A percentile compares a stretch with the other conserved stretches of the same genome.
These are phyloP conservation scores for Globisporangium camurandrum DNA, from an alignment of 352 stramenopile genomes.

Conservation along the genomic window DNA sequence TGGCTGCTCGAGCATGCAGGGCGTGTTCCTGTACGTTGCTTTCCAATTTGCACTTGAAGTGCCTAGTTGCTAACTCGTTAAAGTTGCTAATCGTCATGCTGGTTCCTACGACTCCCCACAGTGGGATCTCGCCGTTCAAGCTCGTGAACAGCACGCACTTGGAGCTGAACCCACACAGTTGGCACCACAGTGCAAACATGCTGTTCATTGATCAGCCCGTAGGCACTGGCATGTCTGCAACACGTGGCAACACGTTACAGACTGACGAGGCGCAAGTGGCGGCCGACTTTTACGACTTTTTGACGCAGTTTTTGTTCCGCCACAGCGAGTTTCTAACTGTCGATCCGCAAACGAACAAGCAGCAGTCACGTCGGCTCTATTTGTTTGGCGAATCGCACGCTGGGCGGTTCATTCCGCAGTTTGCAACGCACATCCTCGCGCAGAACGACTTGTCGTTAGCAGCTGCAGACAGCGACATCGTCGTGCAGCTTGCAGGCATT, in stretches of 20 bases:
- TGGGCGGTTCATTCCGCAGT: constrained; percentile 95
- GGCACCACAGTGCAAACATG: constrained; percentile 65
- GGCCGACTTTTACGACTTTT: constrained; percentile 90
- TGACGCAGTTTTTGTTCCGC: constrained; percentile 89
- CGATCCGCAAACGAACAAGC: constrained; percentile 24
- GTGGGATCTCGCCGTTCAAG: constrained; percentile 62
- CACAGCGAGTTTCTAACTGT: constrained; percentile 66
- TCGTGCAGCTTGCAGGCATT: constrained; percentile 78
- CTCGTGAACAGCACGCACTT: constrained; percentile 45
- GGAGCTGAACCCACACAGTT: constrained; percentile 62
- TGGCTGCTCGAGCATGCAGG: constrained; percentile 78
- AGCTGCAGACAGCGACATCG: constrained; percentile 13
- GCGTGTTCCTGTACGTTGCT: constrained; percentile 60
- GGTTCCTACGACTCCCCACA: no score
- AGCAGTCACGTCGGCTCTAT: constrained; percentile 78
- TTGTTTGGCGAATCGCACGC: constrained; percentile 96
- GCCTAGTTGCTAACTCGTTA: no score
- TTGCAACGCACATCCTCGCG: constrained; percentile 90
- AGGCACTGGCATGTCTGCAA: constrained; percentile 71
- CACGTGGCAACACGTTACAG: constrained; percentile 44
- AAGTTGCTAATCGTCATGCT: no score
- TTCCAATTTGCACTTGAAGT: no score
- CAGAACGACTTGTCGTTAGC: constrained; percentile 52
- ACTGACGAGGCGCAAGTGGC: constrained; percentile 37
- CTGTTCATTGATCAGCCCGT: constrained; percentile 84